Conservation (phyloP, 495 filamentous ascomycete species). For the Trichoderma parareesei region DNA sequence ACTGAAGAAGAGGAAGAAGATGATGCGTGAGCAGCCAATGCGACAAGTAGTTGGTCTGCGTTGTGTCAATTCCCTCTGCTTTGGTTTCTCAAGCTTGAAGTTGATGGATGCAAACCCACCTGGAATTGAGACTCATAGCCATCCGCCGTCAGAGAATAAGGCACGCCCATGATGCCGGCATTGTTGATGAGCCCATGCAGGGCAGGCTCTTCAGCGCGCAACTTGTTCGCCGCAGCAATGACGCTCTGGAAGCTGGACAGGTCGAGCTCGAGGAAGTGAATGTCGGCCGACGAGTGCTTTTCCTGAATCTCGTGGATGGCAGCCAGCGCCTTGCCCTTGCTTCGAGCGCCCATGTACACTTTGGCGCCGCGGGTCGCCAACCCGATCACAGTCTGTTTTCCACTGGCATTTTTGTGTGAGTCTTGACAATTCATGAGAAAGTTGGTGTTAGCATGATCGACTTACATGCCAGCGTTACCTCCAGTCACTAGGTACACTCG, state of each 20-base stretch:
- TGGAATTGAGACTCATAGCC: conserved; percentile 43
- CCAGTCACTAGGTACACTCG: conserved; percentile 24
- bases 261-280: conserved; percentile 38
- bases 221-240: conserved; percentile 8
- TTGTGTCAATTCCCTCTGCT: neutral
- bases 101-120: neutral
- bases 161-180: conserved; percentile 25
- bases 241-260: conserved; percentile 28
- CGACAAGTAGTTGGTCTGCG: conserved; percentile 37
- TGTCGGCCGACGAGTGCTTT: conserved; percentile 23
- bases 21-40: conserved; percentile 37
- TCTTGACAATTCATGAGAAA: conserved; percentile 12
- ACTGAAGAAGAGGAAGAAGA: conserved; percentile 29
- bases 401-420: conserved; percentile 18
- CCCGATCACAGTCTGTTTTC: conserved; percentile 30
- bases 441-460: conserved; percentile 15
- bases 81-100: no score
- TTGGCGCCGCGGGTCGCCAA: conserved; percentile 33
- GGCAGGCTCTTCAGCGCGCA: conserved; percentile 15
- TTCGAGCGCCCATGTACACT: conserved; percentile 36
- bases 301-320: conserved; percentile 33
- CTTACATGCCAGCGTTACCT: conserved; percentile 32
- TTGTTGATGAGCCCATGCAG: conserved; percentile 28
- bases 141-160: conserved; percentile 31
- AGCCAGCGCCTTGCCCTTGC: conserved; percentile 24